Evolutionary conservation across 768 basidiomycete species (phyloP).

Genomic region (Lactarius quietus): DNA sequence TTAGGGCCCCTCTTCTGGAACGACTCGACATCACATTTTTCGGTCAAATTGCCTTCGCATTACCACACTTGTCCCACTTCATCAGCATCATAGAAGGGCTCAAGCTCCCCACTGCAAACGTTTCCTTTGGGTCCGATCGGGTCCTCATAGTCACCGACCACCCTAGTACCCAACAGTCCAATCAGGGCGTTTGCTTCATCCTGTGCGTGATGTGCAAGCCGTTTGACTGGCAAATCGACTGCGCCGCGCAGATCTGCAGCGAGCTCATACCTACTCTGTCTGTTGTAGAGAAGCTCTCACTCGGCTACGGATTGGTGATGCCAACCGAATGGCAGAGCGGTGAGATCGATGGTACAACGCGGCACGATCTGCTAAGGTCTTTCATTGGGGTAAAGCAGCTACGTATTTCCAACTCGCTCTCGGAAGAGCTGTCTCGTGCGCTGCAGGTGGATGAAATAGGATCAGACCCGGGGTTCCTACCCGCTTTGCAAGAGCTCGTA

Average conservation of each 20-base stretch:
- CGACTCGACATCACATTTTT: background rate
- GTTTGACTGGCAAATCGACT: background rate
- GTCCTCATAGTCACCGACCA: background rate
- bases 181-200: too few relatives aligned
- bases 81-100: background rate
- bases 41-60: background rate
- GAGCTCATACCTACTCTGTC: background rate
- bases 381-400: background rate
- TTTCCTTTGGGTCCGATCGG: background rate
- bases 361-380: background rate
- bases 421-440: background rate
- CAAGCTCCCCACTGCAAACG: background rate
- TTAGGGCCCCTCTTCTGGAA: background rate
- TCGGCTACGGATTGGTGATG: background rate
- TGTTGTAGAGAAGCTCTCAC: background rate
- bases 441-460: background rate
- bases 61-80: background rate
- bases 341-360: background rate
- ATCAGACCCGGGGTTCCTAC: background rate
- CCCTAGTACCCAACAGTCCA: too few relatives aligned
- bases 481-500: background rate
- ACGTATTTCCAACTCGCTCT: background rate
- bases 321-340: background rate
- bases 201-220: background rate
- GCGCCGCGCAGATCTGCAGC: background rate